Percentiles rank a stretch among this genome's conserved stretches.
Evolutionary conservation across 2,329 filamentous ascomycete species (phyloP).

Genomic region (Stachybotrys chlorohalonatus): DNA sequence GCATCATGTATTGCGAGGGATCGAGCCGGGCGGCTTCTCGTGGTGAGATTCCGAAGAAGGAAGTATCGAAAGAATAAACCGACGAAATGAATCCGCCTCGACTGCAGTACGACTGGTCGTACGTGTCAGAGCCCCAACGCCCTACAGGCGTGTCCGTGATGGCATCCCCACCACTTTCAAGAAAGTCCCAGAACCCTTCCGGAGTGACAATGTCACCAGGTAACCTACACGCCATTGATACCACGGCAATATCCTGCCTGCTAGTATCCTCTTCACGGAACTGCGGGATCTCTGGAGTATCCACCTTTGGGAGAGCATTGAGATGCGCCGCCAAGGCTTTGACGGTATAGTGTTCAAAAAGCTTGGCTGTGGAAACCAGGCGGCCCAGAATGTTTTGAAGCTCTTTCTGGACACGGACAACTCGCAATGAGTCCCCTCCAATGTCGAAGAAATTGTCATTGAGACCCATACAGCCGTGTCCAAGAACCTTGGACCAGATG

Average conservation of each 20-base stretch:
- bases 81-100: constrained; percentile 6
- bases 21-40: constrained; percentile 37
- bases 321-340: constrained; percentile 5
- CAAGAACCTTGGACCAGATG: constrained; percentile 9
- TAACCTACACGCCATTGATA: constrained; percentile 30
- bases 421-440: constrained; percentile 10
- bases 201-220: constrained; percentile 27
- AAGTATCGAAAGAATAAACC: constrained; percentile 29
- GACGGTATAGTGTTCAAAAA: constrained; percentile 10
- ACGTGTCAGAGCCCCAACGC: constrained; percentile 30
- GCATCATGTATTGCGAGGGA: constrained; percentile 35
- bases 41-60: constrained; percentile 36
- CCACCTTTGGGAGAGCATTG: background rate
- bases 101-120: constrained; percentile 4
- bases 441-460: constrained; percentile 12
- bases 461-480: constrained; percentile 5
- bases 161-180: constrained; percentile 22
- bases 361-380: constrained; percentile 1
- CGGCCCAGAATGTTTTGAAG: constrained; percentile 5
- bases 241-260: constrained; percentile 22
- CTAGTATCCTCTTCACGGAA: background rate
- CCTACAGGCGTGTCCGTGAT: constrained; percentile 27
- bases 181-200: constrained; percentile 29
- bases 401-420: constrained; percentile 7
- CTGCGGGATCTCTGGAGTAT: background rate